Percentiles rank a stretch among this genome's conserved stretches.
Conservation (phyloP, 306 rosid genomes). For the Vigna angularis region DNA sequence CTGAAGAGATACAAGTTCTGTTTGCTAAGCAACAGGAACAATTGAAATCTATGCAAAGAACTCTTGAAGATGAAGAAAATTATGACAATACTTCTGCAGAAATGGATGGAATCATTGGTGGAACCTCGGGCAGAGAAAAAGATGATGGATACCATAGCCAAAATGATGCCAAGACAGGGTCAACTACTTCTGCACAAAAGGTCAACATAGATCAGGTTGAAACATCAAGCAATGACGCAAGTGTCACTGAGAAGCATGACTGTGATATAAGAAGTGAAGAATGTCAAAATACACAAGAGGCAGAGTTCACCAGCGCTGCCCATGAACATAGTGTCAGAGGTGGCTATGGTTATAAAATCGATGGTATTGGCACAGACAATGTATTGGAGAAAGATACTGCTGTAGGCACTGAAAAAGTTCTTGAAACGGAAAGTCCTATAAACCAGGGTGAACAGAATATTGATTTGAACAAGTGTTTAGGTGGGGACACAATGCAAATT, state of each 20-base stretch:
- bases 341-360: conserved; percentile 80
- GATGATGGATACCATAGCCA: conserved; percentile 49
- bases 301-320: conserved; percentile 77
- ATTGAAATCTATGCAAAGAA: conserved; percentile 88
- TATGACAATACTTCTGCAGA: conserved; percentile 80
- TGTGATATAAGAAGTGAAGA: conserved; percentile 76
- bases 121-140: conserved; percentile 48
- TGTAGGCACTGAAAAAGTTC: conserved; percentile 68
- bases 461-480: conserved; percentile 63
- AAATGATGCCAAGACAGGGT: conserved; percentile 57
- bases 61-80: conserved; percentile 92
- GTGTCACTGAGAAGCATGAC: conserved; percentile 84
- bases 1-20: conserved; percentile 83
- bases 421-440: conserved; percentile 80
- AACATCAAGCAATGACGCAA: conserved; percentile 74
- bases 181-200: conserved; percentile 62
- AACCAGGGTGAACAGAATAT: conserved; percentile 55
- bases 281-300: conserved; percentile 79
- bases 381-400: conserved; percentile 65
- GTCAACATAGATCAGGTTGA: conserved; percentile 54
- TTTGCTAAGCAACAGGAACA: conserved; percentile 95
- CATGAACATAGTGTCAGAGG: conserved; percentile 62
- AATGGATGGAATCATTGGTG: conserved; percentile 58
- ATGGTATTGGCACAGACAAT: conserved; percentile 57
- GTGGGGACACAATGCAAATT: conserved; percentile 76